Evolutionary conservation across 2,329 filamentous ascomycete species (phyloP).

Genomic region (Colletotrichum sp.): DNA sequence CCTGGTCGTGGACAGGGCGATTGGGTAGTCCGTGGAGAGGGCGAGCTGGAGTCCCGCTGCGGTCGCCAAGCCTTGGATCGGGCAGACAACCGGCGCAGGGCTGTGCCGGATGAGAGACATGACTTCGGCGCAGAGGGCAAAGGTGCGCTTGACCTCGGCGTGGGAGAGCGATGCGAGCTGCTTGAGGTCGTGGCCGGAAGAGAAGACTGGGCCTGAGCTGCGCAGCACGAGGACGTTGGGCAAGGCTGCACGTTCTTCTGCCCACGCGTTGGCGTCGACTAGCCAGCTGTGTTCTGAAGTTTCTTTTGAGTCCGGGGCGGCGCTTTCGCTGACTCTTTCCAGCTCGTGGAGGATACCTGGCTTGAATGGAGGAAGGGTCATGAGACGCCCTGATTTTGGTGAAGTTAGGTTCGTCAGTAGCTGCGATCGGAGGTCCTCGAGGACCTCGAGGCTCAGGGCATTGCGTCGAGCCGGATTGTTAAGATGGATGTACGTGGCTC

Average conservation of each 20-base stretch:
- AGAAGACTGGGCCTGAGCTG: conserved; percentile 31
- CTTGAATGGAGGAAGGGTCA: conserved; percentile 32
- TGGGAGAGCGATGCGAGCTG: conserved; percentile 24
- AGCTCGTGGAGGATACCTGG: conserved; percentile 24
- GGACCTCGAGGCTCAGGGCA: conserved; percentile 27
- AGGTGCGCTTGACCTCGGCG: conserved; percentile 24
- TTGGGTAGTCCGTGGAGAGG: conserved; percentile 31
- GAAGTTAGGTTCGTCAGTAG: conserved; percentile 27
- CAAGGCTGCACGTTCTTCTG: conserved; percentile 21
- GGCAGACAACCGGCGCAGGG: conserved; percentile 32
- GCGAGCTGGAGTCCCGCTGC: conserved; percentile 38
- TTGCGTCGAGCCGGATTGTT: conserved; percentile 29
- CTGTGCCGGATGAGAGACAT: conserved; percentile 35
- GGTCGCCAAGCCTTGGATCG: conserved; percentile 35
- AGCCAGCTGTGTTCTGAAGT: conserved; percentile 30
- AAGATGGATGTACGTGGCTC: conserved; percentile 30
- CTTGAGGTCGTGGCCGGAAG: conserved; percentile 34
- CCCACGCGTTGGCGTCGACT: conserved; percentile 27
- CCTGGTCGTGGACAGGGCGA: conserved; percentile 25
- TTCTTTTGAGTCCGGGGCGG: not conserved
- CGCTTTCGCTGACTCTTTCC: not conserved
- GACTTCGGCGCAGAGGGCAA: conserved; percentile 34
- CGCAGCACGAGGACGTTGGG: conserved; percentile 38
- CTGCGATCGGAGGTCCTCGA: conserved; percentile 29
- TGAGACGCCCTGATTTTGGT: conserved; percentile 19